These are phyloP conservation scores for Prillingera fragicola DNA, from an alignment of 1,284 basidiomycete genomes.

Conservation along the genomic window DNA sequence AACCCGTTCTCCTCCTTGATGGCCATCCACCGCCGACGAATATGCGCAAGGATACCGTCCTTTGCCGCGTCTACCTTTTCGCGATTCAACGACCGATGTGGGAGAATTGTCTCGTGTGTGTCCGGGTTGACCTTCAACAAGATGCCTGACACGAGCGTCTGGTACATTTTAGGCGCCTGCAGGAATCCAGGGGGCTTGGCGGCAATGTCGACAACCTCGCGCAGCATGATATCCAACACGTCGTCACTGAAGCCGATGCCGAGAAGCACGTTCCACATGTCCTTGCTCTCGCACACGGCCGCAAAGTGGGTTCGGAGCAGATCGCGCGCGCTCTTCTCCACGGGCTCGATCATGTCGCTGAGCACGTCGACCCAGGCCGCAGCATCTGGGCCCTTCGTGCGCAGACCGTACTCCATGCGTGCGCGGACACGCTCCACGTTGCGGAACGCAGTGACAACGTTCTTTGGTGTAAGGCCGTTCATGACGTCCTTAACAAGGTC, in stretches of 20 bases:
- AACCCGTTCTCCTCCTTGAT: conserved; percentile 76
- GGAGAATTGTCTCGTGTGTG: conserved; percentile 57
- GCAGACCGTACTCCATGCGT: conserved; percentile 31
- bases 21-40: conserved; percentile 63
- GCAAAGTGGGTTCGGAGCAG: conserved; percentile 57
- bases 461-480: conserved; percentile 60
- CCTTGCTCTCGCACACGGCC: conserved; percentile 59
- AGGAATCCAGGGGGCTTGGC: conserved; percentile 52
- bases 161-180: conserved; percentile 62
- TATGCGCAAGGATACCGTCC: conserved; percentile 54
- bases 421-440: conserved; percentile 25
- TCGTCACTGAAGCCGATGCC: conserved; percentile 65
- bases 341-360: conserved; percentile 59
- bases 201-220: conserved; percentile 56
- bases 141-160: conserved; percentile 69
- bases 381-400: conserved; percentile 44
- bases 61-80: conserved; percentile 65
- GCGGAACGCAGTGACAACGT: conserved; percentile 57
- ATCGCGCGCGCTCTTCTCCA: conserved; percentile 59
- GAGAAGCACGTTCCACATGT: conserved; percentile 67
- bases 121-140: conserved; percentile 64
- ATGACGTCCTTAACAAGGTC: conserved; percentile 63
- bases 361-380: conserved; percentile 65
- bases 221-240: conserved; percentile 64
- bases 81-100: conserved; percentile 60